Evolutionary conservation across 805 yeast genomes (phyloP).

Genomic region (Teunomyces gatunensis): DNA sequence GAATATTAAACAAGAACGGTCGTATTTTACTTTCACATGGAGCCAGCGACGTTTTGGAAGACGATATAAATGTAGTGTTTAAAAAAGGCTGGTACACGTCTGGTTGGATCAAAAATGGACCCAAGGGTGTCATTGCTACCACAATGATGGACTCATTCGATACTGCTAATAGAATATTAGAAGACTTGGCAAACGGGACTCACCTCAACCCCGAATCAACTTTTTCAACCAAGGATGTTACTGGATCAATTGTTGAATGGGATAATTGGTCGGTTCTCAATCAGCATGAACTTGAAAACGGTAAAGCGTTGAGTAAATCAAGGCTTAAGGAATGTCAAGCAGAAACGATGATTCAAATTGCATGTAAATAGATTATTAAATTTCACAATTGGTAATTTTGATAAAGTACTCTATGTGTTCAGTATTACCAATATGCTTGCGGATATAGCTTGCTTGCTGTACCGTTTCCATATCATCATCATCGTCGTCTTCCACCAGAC

Average conservation of each 20-base stretch:
- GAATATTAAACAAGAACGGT: conserved; percentile 34
- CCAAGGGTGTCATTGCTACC: conserved; percentile 85
- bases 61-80: conserved; percentile 19
- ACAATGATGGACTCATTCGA: conserved; percentile 83
- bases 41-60: conserved; percentile 10
- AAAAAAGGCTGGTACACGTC: conserved; percentile 63
- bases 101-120: conserved; percentile 90
- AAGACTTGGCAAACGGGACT: conserved; percentile 46
- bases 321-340: conserved; percentile 55
- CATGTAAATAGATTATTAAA: conserved; percentile 8
- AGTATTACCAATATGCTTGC: conserved; percentile 17
- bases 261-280: conserved; percentile 63
- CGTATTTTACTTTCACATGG: conserved; percentile 18
- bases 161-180: conserved; percentile 63
- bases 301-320: conserved; percentile 47
- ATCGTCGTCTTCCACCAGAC: background rate
- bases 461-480: background rate
- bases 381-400: conserved; percentile 27
- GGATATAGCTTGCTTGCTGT: background rate
- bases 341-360: conserved; percentile 47
- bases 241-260: conserved; percentile 49
- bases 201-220: conserved; percentile 15
- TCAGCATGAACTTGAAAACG: conserved; percentile 48
- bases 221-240: background rate
- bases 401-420: conserved; percentile 33